Evolutionary conservation across 176 grass and related monocot species (phyloP).

Genomic region (Oryza punctata): DNA sequence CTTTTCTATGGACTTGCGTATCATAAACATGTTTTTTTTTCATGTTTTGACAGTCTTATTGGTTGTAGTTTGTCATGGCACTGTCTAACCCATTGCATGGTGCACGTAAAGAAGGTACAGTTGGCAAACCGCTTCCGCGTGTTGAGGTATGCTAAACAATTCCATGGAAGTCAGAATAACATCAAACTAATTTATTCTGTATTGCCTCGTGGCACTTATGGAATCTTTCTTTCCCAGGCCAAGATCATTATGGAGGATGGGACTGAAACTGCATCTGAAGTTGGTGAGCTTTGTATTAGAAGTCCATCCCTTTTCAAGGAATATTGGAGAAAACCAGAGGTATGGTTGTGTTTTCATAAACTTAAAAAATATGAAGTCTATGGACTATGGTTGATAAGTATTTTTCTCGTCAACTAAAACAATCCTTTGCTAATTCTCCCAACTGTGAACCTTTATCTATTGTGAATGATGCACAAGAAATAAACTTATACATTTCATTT

Average conservation of each 20-base stretch:
- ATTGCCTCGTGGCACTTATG: conserved; percentile 17
- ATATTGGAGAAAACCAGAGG: conserved; percentile 87
- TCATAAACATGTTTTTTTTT: conserved; percentile 5
- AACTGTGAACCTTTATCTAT: background rate
- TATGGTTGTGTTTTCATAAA: conserved; percentile 26
- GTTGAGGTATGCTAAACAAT: conserved; percentile 67
- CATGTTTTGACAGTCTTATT: conserved; percentile 32
- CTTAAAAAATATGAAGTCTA: background rate
- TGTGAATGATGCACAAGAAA: background rate
- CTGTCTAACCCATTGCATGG: conserved; percentile 93
- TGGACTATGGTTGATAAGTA: background rate
- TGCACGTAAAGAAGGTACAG: conserved; percentile 74
- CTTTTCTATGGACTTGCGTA: background rate
- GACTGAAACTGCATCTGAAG: conserved; percentile 55
- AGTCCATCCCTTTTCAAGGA: conserved; percentile 94
- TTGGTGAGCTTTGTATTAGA: conserved; percentile 94
- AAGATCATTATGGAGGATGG: conserved; percentile 84
- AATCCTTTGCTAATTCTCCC: background rate
- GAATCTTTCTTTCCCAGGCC: conserved; percentile 56
- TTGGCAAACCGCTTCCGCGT: conserved; percentile 83
- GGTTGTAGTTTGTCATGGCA: conserved; percentile 93
- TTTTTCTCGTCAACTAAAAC: background rate
- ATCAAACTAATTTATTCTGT: conserved; percentile 32
- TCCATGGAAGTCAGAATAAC: conserved; percentile 24
- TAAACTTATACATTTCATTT: background rate